Evolutionary conservation across 345 rosid species (phyloP).

Genomic region (Erucastrum elatum): DNA sequence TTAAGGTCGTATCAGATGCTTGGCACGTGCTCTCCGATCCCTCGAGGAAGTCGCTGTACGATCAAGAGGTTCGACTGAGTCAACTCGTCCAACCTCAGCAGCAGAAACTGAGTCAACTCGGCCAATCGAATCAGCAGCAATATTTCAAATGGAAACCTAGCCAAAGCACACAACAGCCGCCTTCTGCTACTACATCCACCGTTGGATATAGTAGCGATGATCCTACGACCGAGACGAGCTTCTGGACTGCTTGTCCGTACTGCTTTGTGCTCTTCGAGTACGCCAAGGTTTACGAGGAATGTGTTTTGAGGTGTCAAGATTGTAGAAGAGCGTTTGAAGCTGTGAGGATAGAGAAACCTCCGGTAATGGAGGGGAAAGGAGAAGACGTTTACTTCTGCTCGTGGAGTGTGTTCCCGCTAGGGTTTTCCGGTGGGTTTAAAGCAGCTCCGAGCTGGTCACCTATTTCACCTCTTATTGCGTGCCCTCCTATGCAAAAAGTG

Average conservation of each 20-base stretch:
- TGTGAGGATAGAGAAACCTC: constrained; percentile 60
- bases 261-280: constrained; percentile 82
- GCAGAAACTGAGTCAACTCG: constrained; percentile 54
- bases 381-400: constrained; percentile 65
- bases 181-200: constrained; percentile 22
- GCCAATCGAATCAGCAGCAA: constrained; percentile 24
- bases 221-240: constrained; percentile 47
- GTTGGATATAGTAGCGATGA: constrained; percentile 11
- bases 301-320: constrained; percentile 69
- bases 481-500: constrained; percentile 40
- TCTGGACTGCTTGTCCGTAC: constrained; percentile 97
- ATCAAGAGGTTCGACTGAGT: constrained; percentile 64
- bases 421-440: constrained; percentile 47
- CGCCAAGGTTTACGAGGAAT: constrained; percentile 71
- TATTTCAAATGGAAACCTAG: constrained; percentile 20
- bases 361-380: constrained; percentile 59
- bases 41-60: constrained; percentile 66
- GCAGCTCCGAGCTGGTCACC: constrained; percentile 64
- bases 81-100: constrained; percentile 44
- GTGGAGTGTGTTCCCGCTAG: constrained; percentile 79
- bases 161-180: constrained; percentile 6
- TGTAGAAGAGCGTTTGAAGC: constrained; percentile 88
- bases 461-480: constrained; percentile 60
- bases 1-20: constrained; percentile 71
- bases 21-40: constrained; percentile 80